A percentile compares a stretch with the other conserved stretches of the same genome.
These are phyloP conservation scores for Adansonia rubrostipa DNA, from an alignment of 441 rosid genomes.

Conservation along the genomic window DNA sequence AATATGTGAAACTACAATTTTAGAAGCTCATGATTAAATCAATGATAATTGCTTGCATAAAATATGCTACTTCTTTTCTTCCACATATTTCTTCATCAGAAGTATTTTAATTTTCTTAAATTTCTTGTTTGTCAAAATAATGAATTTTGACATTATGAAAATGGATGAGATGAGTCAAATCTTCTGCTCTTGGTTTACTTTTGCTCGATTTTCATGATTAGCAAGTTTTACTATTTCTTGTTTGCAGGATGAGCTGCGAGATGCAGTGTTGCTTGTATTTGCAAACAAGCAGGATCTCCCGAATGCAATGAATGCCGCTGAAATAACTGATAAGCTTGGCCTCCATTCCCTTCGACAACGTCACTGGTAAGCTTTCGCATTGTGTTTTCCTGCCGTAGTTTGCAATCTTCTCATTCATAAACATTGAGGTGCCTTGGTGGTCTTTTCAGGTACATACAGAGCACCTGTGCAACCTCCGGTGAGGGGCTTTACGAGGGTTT, in stretches of 20 bases:
- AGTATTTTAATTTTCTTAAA: neutral
- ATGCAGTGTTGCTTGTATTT: conserved; percentile 71
- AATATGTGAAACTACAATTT: neutral
- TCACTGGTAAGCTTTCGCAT: conserved; percentile 41
- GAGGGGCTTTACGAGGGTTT: conserved; percentile 72
- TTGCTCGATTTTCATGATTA: neutral
- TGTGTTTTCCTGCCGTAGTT: neutral
- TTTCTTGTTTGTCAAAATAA: neutral
- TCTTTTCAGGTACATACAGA: conserved; percentile 74
- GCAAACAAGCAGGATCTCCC: conserved; percentile 81
- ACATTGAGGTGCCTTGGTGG: conserved; percentile 10
- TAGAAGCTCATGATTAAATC: conserved; percentile 2
- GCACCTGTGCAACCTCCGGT: conserved; percentile 68
- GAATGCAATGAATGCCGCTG: conserved; percentile 69
- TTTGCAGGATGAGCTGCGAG: conserved; percentile 64
- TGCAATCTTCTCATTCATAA: neutral
- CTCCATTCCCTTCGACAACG: conserved; percentile 64
- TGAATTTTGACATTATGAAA: neutral
- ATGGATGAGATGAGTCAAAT: neutral
- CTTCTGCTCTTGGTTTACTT: conserved; percentile 1
- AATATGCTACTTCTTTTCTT: conserved; percentile 14
- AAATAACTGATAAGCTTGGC: conserved; percentile 72
- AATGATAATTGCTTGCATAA: neutral
- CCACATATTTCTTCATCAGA: neutral
- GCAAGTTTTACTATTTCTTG: neutral